These are phyloP conservation scores for Fusarium concolor DNA, from an alignment of 2,329 filamentous ascomycete genomes.

Conservation along the genomic window DNA sequence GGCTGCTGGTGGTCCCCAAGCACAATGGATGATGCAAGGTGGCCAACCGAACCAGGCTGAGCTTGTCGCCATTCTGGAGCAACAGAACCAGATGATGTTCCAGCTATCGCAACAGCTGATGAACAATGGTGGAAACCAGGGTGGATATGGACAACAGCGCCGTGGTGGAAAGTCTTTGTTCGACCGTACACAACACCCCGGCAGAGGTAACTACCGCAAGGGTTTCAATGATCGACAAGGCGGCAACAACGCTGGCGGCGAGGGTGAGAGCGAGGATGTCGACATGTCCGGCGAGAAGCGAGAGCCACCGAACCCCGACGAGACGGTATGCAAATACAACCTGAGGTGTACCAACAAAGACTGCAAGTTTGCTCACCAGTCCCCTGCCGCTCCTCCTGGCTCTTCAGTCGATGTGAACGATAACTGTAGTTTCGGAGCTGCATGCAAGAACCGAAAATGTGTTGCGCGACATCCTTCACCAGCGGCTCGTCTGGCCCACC, in stretches of 20 bases:
- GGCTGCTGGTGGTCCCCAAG: constrained; percentile 52
- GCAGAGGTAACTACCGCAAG: constrained; percentile 65
- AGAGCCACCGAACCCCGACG: constrained; percentile 68
- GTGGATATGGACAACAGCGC: constrained; percentile 48
- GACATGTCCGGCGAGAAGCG: constrained; percentile 69
- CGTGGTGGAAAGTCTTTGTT: constrained; percentile 73
- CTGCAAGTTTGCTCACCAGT: constrained; percentile 95
- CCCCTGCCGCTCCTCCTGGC: constrained; percentile 85
- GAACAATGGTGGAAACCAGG: constrained; percentile 63
- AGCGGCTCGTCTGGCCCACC: constrained; percentile 80
- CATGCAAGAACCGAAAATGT: constrained; percentile 97
- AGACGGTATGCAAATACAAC: constrained; percentile 89
- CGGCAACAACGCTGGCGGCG: constrained; percentile 51
- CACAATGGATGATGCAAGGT: constrained; percentile 62
- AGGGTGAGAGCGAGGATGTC: constrained; percentile 67
- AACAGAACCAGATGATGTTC: constrained; percentile 88
- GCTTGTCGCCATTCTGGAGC: constrained; percentile 83
- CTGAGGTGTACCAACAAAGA: constrained; percentile 87
- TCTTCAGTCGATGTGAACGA: constrained; percentile 82
- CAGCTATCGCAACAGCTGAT: constrained; percentile 75
- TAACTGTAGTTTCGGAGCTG: constrained; percentile 84
- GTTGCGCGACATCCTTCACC: constrained; percentile 92
- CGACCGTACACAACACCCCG: constrained; percentile 74
- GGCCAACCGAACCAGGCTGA: constrained; percentile 63
- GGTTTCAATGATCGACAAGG: constrained; percentile 56